Evolutionary conservation across 2,329 filamentous ascomycete genomes (phyloP).

Genomic region (Aspergillus luchuensis): DNA sequence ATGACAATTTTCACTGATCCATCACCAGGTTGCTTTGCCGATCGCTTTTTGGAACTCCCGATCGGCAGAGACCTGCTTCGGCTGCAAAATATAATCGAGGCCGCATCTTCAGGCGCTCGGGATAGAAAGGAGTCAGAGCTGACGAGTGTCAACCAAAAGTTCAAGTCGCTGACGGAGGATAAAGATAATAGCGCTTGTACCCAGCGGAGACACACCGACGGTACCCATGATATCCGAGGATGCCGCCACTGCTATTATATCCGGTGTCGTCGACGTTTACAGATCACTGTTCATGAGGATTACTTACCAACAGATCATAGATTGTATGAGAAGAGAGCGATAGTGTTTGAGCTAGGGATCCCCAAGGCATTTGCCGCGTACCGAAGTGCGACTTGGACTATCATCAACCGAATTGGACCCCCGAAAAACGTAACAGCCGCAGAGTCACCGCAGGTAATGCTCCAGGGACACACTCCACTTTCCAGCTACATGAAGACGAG

Average conservation of each 20-base stretch:
- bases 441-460: constrained; percentile 26
- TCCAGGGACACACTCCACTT: constrained; percentile 40
- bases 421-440: constrained; percentile 16
- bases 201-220: constrained; percentile 24
- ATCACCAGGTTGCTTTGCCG: constrained; percentile 48
- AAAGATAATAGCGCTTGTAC: constrained; percentile 45
- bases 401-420: constrained; percentile 44
- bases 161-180: constrained; percentile 40
- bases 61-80: constrained; percentile 26
- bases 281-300: constrained; percentile 54
- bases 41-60: constrained; percentile 46
- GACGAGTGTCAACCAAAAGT: constrained; percentile 33
- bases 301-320: constrained; percentile 45
- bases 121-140: constrained; percentile 46
- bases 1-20: constrained; percentile 55
- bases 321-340: constrained; percentile 38
- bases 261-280: constrained; percentile 41
- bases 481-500: constrained; percentile 21
- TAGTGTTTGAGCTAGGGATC: constrained; percentile 56
- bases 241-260: constrained; percentile 52
- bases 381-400: constrained; percentile 55
- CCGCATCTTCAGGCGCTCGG: constrained; percentile 29
- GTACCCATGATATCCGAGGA: constrained; percentile 32
- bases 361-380: constrained; percentile 53
- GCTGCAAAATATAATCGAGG: constrained; percentile 40